A percentile compares a stretch with the other conserved stretches of the same genome.
Evolutionary conservation across 768 basidiomycete genomes (phyloP).

Genomic region (Strobilomyces dryophilus): DNA sequence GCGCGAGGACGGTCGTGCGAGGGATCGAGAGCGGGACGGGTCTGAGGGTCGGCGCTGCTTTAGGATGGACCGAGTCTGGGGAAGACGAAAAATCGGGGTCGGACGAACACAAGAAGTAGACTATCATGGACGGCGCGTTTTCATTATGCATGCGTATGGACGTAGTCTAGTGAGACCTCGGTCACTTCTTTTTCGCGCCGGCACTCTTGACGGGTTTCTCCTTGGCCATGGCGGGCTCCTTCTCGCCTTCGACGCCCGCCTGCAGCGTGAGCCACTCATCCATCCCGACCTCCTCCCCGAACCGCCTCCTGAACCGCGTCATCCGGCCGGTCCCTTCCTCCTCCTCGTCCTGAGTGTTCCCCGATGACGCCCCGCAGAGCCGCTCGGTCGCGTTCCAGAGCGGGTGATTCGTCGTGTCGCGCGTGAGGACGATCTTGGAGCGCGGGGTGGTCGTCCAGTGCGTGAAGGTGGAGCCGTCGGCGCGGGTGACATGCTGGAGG

Average conservation of each 20-base stretch:
- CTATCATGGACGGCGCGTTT: background rate
- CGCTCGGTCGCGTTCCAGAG: slow-evolving; percentile 72
- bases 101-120: slow-evolving; percentile 18
- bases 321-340: slow-evolving; percentile 70
- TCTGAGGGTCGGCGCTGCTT: slow-evolving; percentile 59
- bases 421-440: slow-evolving; percentile 68
- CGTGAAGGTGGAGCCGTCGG: slow-evolving; percentile 84
- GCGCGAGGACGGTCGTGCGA: slow-evolving; percentile 46
- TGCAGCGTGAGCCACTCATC: slow-evolving; percentile 31
- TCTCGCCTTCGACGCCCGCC: slow-evolving; percentile 21
- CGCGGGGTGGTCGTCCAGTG: slow-evolving; percentile 89
- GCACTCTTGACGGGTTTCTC: slow-evolving; percentile 14
- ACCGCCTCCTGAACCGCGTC: slow-evolving; percentile 74
- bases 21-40: slow-evolving; percentile 68
- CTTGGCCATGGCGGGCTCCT: slow-evolving; percentile 25
- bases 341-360: slow-evolving; percentile 55
- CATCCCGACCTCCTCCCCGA: slow-evolving; percentile 47
- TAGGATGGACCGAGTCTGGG: slow-evolving; percentile 39
- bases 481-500: slow-evolving; percentile 78
- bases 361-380: slow-evolving; percentile 44
- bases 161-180: slow-evolving; percentile 5
- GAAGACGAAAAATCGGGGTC: slow-evolving; percentile 11
- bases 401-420: slow-evolving; percentile 87
- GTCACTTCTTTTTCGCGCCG: slow-evolving; percentile 19
- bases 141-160: background rate